Evolutionary conservation across 2,329 filamentous ascomycete species (phyloP), one percentile per base, ranked within the genome.

Genomic region (Phaeosphaeriaceae sp.): DNA sequence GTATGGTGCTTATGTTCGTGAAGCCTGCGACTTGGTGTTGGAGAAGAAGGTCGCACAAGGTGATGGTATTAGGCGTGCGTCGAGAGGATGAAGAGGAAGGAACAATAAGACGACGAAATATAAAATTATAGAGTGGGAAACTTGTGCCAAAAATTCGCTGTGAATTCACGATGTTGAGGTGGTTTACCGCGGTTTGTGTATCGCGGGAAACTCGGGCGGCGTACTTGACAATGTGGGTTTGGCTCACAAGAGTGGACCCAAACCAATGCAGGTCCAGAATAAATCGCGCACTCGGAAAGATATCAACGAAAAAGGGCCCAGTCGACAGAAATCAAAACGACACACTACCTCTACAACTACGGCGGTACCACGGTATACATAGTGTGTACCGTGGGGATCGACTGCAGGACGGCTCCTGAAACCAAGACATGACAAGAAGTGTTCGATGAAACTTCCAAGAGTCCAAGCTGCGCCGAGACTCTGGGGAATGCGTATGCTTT

Each of bases 351-450:
- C 20, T 44, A 53, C 44, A 25, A 25, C 15, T 13, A 48, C 17
- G 31, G 44, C 17, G 31, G 44, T 53, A 25, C 25, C 20, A 25
- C 20, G 25, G 27, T 53, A 53, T 53, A 53, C 47, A 53, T 36
- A 36, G 31, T 7, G 6, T 15, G 46, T 36, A 53, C 24, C 27
- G 10, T 27, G 17, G 41, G 11, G 51, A 53, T 41, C 44, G 51
- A 48, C 51, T n/a, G 22, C 44, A 40, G 44, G 44, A 48, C 51
- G 51, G 51, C 44, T 53, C 51, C 51, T 53, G 44, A 53, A 53
- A 53, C 51, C 51, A 53, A 53, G 51, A 53, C 51, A 41, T 48
- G 27, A 41, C 51, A 48, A 53, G 51, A 53, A 36, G 44, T 53
- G 45, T 53, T 53, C 51, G 44, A 53, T 48, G 44, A 53, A 48